phyloP scores from a whole-genome alignment of 345 rosid genomes.

The Eucalyptus regnans region DNA sequence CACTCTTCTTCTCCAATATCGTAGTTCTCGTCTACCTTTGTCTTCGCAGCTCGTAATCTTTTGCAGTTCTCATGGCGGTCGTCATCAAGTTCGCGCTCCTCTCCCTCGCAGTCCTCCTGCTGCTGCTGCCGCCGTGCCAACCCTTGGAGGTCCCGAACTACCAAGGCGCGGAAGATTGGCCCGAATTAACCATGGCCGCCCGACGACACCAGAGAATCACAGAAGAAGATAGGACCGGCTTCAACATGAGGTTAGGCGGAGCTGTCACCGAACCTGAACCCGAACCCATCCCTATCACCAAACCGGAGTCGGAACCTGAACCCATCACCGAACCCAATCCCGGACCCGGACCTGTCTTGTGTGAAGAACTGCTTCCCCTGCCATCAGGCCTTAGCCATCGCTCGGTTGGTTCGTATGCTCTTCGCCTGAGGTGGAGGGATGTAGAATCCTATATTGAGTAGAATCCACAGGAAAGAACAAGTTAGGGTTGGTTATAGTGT shows the following conservation, averaged over 20 bases:
- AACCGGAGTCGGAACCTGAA: neutral
- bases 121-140: neutral
- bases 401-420: neutral
- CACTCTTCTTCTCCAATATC: neutral
- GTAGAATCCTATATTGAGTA: neutral
- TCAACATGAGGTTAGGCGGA: neutral
- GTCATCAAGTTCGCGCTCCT: neutral
- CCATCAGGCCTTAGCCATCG: neutral
- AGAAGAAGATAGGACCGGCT: neutral
- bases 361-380: neutral
- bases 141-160: neutral
- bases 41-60: neutral
- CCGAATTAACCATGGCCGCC: neutral
- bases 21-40: neutral
- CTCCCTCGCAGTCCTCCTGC: neutral
- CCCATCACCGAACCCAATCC: neutral
- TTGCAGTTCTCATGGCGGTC: neutral
- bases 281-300: neutral
- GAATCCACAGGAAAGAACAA: neutral
- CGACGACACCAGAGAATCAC: neutral
- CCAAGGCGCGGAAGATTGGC: neutral
- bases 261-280: neutral
- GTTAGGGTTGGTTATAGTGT: neutral
- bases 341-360: neutral
- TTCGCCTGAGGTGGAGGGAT: neutral